Base-by-base conservation (phyloP, 169 alveolate genomes). In the Besnoitia besnoiti region DNA sequence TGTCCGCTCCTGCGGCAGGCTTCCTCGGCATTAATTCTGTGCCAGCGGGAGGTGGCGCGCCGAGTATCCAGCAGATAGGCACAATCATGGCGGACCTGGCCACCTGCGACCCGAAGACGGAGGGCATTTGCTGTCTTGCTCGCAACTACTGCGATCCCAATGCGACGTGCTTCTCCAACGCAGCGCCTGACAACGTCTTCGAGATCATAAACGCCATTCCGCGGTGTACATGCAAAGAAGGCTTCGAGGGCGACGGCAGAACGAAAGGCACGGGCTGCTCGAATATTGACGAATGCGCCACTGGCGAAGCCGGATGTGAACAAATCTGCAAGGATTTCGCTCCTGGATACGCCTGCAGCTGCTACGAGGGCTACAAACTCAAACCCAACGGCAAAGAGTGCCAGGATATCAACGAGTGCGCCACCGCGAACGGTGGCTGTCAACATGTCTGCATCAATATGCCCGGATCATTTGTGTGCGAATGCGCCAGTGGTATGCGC, bases 211-310 rank as follows among this genome's bases (percentile, higher is more conserved):
- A 94, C 76, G 95, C 96, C 39, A 51, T 94, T 61, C 96, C 96
- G 89, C 75, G 85, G 1, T 95, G 96, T 82, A 85, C 80, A 62
- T 94, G 96, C 73, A 35, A 61, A 47, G 93, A 90, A 35, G 96
- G 96, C 37, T 94, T 85, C 35, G 84, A 75, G 51, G 96, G 96
- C 59, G 96, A 94, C 90, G 96, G 96, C 30, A 61, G 85, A 33
- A 92, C 85, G 33, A 67, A 93, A 47, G 77, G 94, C 0, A 90
- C 82, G 46, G 94, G 93, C 46, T 93, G 96, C 92, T 35, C 61
- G 76, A 95, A 95, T 77, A 89, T 93, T 85, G 94, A 95, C 51
- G 96, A 95, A 50, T 95, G 96, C 87, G 49, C 75, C 40, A 93
- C 91, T 8, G 95, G 95, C 5, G 42, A 85, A 39, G 91, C 91